Evolutionary conservation across 345 rosid genomes (phyloP).

Genomic region (Salix caprea): DNA sequence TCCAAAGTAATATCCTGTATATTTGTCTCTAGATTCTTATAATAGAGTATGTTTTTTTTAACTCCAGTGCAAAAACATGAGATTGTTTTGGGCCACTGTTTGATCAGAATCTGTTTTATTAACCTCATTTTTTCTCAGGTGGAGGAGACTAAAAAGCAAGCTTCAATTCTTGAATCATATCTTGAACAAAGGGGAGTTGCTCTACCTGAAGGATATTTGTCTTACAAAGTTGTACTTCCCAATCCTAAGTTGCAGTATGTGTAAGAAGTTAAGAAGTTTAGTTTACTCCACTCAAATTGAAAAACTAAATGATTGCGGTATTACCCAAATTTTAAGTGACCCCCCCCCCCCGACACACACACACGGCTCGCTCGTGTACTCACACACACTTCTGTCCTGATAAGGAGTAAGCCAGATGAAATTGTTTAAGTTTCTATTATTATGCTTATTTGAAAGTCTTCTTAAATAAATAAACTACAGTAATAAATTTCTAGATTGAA

Average conservation of each 20-base stretch:
- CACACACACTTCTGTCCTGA: background rate
- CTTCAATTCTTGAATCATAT: constrained; percentile 75
- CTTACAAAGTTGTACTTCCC: constrained; percentile 82
- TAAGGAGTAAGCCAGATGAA: too few species aligned
- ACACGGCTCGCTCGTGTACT: too few species aligned
- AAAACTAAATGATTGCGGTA: background rate
- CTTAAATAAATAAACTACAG: background rate
- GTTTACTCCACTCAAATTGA: background rate
- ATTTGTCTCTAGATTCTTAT: background rate
- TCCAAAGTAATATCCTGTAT: background rate
- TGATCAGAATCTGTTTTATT: background rate
- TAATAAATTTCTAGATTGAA: background rate
- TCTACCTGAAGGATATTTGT: constrained; percentile 67
- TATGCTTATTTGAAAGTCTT: background rate
- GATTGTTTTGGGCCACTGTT: background rate
- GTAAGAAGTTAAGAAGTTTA: background rate
- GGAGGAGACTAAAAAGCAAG: constrained; percentile 51
- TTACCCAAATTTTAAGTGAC: too few species aligned
- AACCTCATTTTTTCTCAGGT: constrained; percentile 39
- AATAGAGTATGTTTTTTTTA: background rate
- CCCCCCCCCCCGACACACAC: too few species aligned
- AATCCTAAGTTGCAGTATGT: constrained; percentile 80
- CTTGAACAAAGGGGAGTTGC: constrained; percentile 83
- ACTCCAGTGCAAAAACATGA: background rate
- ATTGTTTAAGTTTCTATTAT: background rate